These are phyloP conservation scores for Thuja plicata DNA, from an alignment of 83 land plant genomes.

Conservation along the genomic window DNA sequence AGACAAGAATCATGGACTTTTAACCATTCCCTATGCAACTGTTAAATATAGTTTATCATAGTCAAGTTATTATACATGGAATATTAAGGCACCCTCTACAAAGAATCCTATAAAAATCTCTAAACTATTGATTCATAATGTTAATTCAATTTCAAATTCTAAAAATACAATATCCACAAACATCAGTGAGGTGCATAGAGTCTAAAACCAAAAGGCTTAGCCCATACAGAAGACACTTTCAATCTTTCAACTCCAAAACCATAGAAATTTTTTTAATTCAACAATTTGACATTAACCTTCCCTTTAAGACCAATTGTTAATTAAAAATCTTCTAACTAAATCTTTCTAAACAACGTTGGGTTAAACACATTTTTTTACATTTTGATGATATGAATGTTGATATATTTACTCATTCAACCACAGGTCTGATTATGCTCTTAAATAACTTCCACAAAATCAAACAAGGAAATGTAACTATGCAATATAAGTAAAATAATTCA, in stretches of 20 bases:
- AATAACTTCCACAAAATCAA: too few species aligned
- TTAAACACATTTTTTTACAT: too few species aligned
- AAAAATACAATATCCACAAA: not conserved
- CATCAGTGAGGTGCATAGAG: not conserved
- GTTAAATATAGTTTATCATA: not conserved
- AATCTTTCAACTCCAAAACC: not conserved
- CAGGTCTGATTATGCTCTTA: too few species aligned
- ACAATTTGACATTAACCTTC: too few species aligned
- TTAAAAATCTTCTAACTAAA: too few species aligned
- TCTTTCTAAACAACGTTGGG: too few species aligned
- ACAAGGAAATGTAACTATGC: too few species aligned
- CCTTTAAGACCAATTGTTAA: too few species aligned
- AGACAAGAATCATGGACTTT: not conserved
- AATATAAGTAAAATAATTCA: too few species aligned
- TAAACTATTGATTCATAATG: not conserved
- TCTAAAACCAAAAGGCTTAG: constrained; percentile 1
- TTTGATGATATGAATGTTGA: too few species aligned
- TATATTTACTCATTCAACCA: too few species aligned
- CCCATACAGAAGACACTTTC: not conserved
- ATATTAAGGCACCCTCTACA: not conserved
- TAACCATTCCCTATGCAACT: not conserved
- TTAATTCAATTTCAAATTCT: not conserved
- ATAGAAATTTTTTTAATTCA: not conserved
- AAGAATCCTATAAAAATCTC: not conserved
- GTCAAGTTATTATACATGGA: not conserved